Evolutionary conservation across 2,329 filamentous ascomycete species (phyloP), one percentile per base, ranked within the genome.

Genomic region (Endoconidiophora polonica): DNA sequence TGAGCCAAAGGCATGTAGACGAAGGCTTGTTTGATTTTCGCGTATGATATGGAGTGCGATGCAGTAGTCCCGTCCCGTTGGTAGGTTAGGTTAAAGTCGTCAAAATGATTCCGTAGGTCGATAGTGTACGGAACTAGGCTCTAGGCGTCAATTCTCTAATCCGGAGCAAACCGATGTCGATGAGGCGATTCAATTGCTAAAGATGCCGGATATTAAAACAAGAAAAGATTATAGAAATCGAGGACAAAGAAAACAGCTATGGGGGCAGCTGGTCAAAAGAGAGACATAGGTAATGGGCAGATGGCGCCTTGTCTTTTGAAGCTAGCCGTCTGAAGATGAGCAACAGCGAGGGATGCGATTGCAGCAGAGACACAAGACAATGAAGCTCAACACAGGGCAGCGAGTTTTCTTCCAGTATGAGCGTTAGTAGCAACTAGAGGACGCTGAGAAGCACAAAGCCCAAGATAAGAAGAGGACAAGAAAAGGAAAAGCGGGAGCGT

Each of bases 231-330:
- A 46, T 7, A 56, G 54, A 40, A 47, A 46, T 40, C 5, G 29
- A 38, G 36, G 36, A 52, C 10, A 46, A 18, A 18, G 16, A 33
- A 24, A 22, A 44, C 18, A 36, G 46, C 16, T 33, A 33, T 33
- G 46, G 16, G 45, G 23, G 33, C 46, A 47, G 52, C 56, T 50
- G 53, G 54, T 52, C 46, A 52, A 52, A 48, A 55, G 55, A 50
- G 52, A 53, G 51, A 46, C 50, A 54, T 53, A 53, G 54, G 42
- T 33, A 3, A 33, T 10, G 7, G 29, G 5, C 9, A 2, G 12
- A 33, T 33, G 12, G 29, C 12, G 29, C 9, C 29, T 33, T 33
- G 29, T 33, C 29, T 33, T 33, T 12, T 12, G 4, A 33, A 33
- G 29, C 29, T 33, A 10, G 29, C 12, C 29, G 29, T 33, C 29